Base-by-base conservation (phyloP, 805 yeast genomes). In the Pichia occidentalis region DNA sequence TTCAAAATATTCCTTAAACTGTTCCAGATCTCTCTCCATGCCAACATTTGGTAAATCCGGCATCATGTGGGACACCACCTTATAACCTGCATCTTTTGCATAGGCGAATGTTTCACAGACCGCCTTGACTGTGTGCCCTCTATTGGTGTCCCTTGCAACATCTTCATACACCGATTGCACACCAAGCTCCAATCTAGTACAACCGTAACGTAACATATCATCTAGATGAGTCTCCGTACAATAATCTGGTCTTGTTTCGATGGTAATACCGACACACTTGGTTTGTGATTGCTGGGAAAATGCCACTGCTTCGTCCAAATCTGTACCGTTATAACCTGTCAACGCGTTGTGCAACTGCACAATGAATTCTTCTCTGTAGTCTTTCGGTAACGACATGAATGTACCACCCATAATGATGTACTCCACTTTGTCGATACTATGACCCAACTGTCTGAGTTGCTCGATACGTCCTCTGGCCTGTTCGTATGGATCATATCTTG, bases 361-460 rank as follows among this genome's bases (percentile, higher is more conserved):
- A 43, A 92, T 88, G 53, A 92, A 92, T 39, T 69, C 73, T 58
- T 92, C 98, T 43, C 98, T 70, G 62, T 92, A 92, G 36, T 83
- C 90, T 36, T 76, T 72, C 13, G 95, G 94, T 43, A 92, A 68
- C 2, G 95, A 83, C 98, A 92, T 92, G 60, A 92, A 92, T 0
- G 98, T 92, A 47, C 98, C 98, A 38, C 98, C 98, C 98, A 92
- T 92, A 47, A 92, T 80, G 46, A 92, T 92, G 57, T 92, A 92
- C 60, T 92, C 98, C 11, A 92, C 98, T 56, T 92, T 92, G 58
- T 92, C 98, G 31, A 92, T 90, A 1, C 95, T 81, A 56, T 92
- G 98, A 11, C 98, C 98, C 43, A 92, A 69, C 60, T 84, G 96
- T 49, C 95, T 77, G 46, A 92, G 70, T 67, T 92, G 98, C 55